Evolutionary conservation across 768 basidiomycete species (phyloP).

Genomic region (Galerina sulciceps): DNA sequence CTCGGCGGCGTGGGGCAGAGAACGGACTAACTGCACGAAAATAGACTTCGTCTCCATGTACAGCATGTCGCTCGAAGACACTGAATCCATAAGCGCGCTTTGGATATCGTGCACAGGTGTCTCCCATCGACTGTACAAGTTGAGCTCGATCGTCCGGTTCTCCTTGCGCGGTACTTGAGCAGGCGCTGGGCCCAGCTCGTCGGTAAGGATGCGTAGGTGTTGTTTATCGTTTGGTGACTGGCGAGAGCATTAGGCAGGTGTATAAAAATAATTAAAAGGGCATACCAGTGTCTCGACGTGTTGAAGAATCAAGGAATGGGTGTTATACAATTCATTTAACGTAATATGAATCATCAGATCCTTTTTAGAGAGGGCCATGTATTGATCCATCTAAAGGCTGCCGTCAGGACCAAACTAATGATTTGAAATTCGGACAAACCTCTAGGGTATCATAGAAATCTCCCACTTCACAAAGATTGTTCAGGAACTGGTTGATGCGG

Average conservation of each 20-base stretch:
- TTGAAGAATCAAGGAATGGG: slow-evolving; percentile 92
- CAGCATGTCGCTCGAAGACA: slow-evolving; percentile 97
- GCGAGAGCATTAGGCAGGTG: slow-evolving; percentile 1
- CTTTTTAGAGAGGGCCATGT: slow-evolving; percentile 99
- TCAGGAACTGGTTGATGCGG: slow-evolving; percentile 96
- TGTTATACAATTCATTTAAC: slow-evolving; percentile 98
- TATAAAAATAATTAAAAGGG: slow-evolving; percentile 4
- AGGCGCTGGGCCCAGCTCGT: slow-evolving; percentile 94
- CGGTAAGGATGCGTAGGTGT: slow-evolving; percentile 93
- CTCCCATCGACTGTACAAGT: slow-evolving; percentile 97
- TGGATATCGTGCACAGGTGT: slow-evolving; percentile 98
- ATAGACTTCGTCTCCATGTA: slow-evolving; percentile 99
- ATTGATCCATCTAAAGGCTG: slow-evolving; percentile 90
- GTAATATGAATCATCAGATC: slow-evolving; percentile 98
- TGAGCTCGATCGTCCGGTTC: slow-evolving; percentile 91
- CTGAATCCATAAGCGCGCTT: slow-evolving; percentile 94
- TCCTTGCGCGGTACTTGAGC: slow-evolving; percentile 97
- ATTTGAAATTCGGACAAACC: slow-evolving; percentile 43
- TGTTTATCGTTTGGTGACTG: slow-evolving; percentile 98
- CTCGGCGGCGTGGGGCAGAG: slow-evolving; percentile 82
- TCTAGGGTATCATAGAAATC: slow-evolving; percentile 99
- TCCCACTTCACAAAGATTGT: slow-evolving; percentile 96
- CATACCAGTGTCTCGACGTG: slow-evolving; percentile 93
- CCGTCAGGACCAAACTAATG: neutral
- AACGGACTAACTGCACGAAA: slow-evolving; percentile 96